Percentiles rank a stretch among this genome's conserved stretches.
Conservation (phyloP, 73 alveolate genomes). For the Stentor coeruleus region DNA sequence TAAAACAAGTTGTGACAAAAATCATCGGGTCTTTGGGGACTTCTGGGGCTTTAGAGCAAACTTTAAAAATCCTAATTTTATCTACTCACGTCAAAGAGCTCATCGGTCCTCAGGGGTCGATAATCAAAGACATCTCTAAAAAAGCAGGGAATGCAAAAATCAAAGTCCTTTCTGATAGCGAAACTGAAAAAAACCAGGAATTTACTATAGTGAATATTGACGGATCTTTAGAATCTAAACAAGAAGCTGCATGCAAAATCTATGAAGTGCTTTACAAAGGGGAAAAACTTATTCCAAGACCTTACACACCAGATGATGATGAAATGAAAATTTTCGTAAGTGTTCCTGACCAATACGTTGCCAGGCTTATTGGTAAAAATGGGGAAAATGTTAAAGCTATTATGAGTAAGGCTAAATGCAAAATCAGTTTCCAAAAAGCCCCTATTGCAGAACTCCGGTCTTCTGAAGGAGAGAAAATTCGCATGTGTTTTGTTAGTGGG, state of each 20-base stretch:
- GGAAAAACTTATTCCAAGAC: not conserved
- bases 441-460: not conserved
- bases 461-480: slow-evolving; percentile 18
- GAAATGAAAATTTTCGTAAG: not conserved
- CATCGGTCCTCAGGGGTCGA: slow-evolving; percentile 17
- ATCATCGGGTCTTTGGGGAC: not conserved
- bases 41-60: not conserved
- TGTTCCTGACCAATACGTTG: slow-evolving; percentile 22
- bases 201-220: slow-evolving; percentile 17
- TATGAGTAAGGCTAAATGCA: slow-evolving; percentile 14
- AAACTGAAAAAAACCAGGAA: slow-evolving; percentile 19
- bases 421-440: slow-evolving; percentile 10
- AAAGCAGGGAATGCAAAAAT: slow-evolving; percentile 11
- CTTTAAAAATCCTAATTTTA: not conserved
- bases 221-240: not conserved
- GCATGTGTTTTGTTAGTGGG: slow-evolving; percentile 17
- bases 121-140: slow-evolving; percentile 24
- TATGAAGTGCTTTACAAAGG: slow-evolving; percentile 17
- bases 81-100: slow-evolving; percentile 3
- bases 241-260: slow-evolving; percentile 14
- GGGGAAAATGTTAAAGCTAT: slow-evolving; percentile 22
- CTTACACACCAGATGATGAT: not conserved
- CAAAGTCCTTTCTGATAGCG: slow-evolving; percentile 4
- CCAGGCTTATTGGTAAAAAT: slow-evolving; percentile 15
- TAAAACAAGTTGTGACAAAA: not conserved